Percentiles rank a stretch among this genome's conserved stretches.
phyloP scores from a whole-genome alignment of 2,329 filamentous ascomycete species.

The Pyricularia grisea region DNA sequence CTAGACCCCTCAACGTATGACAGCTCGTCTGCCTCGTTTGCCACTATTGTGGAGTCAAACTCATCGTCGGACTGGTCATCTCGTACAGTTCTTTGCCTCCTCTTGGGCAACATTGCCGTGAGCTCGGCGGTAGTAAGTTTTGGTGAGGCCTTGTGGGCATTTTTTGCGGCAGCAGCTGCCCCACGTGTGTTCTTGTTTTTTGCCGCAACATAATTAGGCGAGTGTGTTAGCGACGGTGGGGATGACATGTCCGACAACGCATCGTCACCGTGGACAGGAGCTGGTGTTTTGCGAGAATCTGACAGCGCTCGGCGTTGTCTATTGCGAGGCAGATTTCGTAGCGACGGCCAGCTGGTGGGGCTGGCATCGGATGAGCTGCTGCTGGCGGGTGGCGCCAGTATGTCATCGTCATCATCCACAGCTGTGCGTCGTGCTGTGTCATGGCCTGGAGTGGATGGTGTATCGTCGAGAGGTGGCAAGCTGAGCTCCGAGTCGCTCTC shows the following conservation, averaged over 20 bases:
- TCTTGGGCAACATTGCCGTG: conserved; percentile 42
- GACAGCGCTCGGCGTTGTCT: conserved; percentile 14
- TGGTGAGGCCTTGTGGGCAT: conserved; percentile 23
- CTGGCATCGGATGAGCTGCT: conserved; percentile 35
- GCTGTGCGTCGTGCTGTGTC: conserved; percentile 5
- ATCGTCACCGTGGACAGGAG: conserved; percentile 28
- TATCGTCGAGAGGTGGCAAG: conserved; percentile 4
- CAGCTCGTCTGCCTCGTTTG: conserved; percentile 47
- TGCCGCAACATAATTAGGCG: conserved; percentile 39
- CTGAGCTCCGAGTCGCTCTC: conserved; percentile 11
- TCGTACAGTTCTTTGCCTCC: conserved; percentile 27
- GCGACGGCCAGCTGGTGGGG: conserved; percentile 39
- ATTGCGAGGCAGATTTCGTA: conserved; percentile 38
- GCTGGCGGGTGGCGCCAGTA: conserved; percentile 46
- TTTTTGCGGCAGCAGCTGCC: conserved; percentile 13
- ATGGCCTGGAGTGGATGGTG: conserved; percentile 9
- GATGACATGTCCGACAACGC: conserved; percentile 48
- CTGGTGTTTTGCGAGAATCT: conserved; percentile 22
- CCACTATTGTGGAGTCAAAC: conserved; percentile 29
- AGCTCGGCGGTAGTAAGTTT: conserved; percentile 43
- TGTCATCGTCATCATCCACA: conserved; percentile 29
- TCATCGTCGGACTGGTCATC: conserved; percentile 20
- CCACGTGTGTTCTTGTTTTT: conserved; percentile 18
- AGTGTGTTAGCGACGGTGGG: conserved; percentile 57
- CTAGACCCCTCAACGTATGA: conserved; percentile 21